Percentiles rank a stretch among this genome's conserved stretches.
Conservation (phyloP, 148 eudicot genomes). For the Linanthus parryae region DNA sequence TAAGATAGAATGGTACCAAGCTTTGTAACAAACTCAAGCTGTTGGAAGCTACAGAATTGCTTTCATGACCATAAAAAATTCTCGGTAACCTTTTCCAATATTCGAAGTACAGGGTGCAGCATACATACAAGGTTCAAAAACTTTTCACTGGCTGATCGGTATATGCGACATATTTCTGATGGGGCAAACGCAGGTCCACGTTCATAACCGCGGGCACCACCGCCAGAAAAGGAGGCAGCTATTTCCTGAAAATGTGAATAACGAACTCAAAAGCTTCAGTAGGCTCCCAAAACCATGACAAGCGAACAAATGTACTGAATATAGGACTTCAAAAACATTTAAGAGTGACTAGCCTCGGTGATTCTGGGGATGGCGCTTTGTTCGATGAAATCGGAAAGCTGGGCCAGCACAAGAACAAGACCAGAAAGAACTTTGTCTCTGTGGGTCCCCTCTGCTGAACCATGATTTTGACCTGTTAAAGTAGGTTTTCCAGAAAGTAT, state of each 20-base stretch:
- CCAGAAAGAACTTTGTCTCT: conserved; percentile 72
- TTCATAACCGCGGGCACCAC: conserved; percentile 68
- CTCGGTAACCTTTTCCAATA: no score
- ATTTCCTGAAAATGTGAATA: conserved; percentile 84
- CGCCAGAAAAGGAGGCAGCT: conserved; percentile 76
- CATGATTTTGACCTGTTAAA: conserved; percentile 32
- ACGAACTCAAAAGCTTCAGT: no score
- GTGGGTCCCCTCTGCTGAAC: conserved; percentile 38
- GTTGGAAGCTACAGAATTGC: no score
- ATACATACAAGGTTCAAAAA: conserved; percentile 78
- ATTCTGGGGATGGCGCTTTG: conserved; percentile 93
- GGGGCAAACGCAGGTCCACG: conserved; percentile 90
- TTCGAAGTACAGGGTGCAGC: conserved; percentile 2
- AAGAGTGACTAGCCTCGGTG: conserved; percentile 63
- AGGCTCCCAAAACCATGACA: neutral
- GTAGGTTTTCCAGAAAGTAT: conserved; percentile 63
- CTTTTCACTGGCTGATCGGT: conserved; percentile 77
- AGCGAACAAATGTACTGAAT: neutral
- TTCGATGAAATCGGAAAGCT: conserved; percentile 73
- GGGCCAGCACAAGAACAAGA: conserved; percentile 84
- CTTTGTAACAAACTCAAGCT: no score
- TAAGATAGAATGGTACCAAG: no score
- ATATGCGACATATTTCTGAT: conserved; percentile 84
- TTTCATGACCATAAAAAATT: no score
- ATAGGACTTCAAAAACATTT: conserved; percentile 3